Evolutionary conservation across 1,139 yeast genomes (phyloP).

Genomic region (Cylindricascospora bacillispora): DNA sequence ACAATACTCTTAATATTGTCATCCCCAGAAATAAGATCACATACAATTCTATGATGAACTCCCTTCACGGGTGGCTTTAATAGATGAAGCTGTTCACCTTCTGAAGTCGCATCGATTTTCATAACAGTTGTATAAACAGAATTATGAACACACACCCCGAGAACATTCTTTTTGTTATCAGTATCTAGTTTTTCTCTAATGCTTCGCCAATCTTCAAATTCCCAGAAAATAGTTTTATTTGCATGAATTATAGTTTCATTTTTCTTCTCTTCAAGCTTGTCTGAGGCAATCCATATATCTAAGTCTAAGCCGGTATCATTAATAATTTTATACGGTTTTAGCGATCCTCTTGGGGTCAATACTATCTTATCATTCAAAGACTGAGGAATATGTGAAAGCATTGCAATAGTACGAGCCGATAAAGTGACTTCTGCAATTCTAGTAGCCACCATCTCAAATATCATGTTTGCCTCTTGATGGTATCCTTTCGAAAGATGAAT

Average conservation of each 20-base stretch:
- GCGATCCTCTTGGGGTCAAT: slow-evolving; percentile 56
- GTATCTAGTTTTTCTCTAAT: slow-evolving; percentile 71
- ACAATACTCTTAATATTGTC: slow-evolving; percentile 70
- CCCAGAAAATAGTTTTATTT: slow-evolving; percentile 59
- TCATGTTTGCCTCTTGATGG: slow-evolving; percentile 31
- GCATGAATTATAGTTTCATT: slow-evolving; percentile 33
- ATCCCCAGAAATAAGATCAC: slow-evolving; percentile 55
- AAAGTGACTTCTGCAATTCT: slow-evolving; percentile 69
- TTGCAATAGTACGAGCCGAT: slow-evolving; percentile 70
- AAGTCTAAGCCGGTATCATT: slow-evolving; percentile 80
- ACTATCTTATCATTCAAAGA: slow-evolving; percentile 43
- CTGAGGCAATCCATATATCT: slow-evolving; percentile 59
- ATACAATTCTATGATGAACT: slow-evolving; percentile 61
- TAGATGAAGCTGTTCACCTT: slow-evolving; percentile 70
- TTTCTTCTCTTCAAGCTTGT: slow-evolving; percentile 19
- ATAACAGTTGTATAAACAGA: slow-evolving; percentile 44
- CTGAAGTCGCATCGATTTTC: slow-evolving; percentile 51
- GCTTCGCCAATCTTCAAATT: slow-evolving; percentile 87
- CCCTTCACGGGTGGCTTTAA: slow-evolving; percentile 50
- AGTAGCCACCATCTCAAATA: slow-evolving; percentile 47
- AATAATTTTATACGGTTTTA: slow-evolving; percentile 65
- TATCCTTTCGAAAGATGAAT: slow-evolving; percentile 47
- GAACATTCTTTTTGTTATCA: slow-evolving; percentile 43
- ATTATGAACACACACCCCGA: slow-evolving; percentile 48
- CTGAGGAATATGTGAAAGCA: slow-evolving; percentile 54